Evolutionary conservation across 73 alveolate genomes (phyloP), one percentile per base, ranked within the genome.

Genomic region (Uronychia binucleata): DNA sequence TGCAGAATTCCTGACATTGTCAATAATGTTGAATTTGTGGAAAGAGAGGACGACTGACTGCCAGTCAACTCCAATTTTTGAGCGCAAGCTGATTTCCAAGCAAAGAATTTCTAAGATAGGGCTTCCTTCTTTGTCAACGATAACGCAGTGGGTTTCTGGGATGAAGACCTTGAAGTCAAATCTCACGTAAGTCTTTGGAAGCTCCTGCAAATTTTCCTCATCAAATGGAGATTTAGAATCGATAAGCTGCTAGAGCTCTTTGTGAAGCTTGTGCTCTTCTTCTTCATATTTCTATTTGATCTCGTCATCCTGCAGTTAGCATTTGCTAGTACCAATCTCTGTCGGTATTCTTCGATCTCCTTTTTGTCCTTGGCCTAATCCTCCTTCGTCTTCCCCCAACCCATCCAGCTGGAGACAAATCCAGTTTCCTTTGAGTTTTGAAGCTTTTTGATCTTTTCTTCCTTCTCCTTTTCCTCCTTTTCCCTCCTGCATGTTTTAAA

Each of bases 371-470:
- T 80, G 28, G 30, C 90, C 46, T 59, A 13, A 30, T 82, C 83
- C 58, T 88, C 87, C 59, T 88, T 33, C 1, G 90, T 30, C 34
- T 82, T 82, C 0, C 94, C 94, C 33, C 35, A 83, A 0, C 94
- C 89, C 33, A 79, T 82, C 59, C 74, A 30, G 11, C 90, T 86
- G 31, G 58, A 33, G 27, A 82, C 35, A 5, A 33, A 46, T 30
- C 81, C 76, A 26, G 34, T 84, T 1, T 82, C 26, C 57, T 57
- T 77, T 0, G 81, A 1, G n/a, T 83, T 79, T 59, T 83, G 86
- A 46, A 29, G 58, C 75, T 77, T 85, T 60, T 83, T 83, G 60
- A 88, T 86, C 33, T 57, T 35, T 58, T 83, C 34, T 26, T 58
- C 74, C 76, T 76, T 83, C 14, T 60, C 80, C 58, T 58, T 84